These are phyloP conservation scores for Vanrija sp. DNA, from an alignment of 1,284 basidiomycete genomes.

Conservation along the genomic window DNA sequence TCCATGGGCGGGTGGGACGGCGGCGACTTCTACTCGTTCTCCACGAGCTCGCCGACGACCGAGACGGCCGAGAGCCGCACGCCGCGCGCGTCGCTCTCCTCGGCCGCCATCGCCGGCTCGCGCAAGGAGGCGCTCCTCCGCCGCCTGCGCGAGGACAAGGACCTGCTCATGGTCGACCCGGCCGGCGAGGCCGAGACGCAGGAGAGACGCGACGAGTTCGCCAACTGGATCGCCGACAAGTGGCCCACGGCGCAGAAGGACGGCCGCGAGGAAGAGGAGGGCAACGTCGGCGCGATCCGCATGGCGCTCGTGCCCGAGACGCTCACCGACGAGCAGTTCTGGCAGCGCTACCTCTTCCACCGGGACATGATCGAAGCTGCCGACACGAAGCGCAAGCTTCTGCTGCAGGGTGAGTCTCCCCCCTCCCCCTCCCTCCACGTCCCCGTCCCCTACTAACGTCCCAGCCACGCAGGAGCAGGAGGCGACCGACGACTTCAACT, in stretches of 20 bases:
- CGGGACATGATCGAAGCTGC: slow-evolving; percentile 77
- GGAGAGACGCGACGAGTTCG: slow-evolving; percentile 58
- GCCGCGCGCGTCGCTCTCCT: slow-evolving; percentile 4
- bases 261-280: slow-evolving; percentile 48
- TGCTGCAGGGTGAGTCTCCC: slow-evolving; percentile 64
- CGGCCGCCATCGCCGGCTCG: slow-evolving; percentile 38
- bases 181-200: slow-evolving; percentile 54
- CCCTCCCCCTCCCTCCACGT: neutral
- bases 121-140: slow-evolving; percentile 72
- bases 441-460: neutral
- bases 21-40: slow-evolving; percentile 69
- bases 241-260: slow-evolving; percentile 43
- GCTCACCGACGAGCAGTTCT: slow-evolving; percentile 69
- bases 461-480: slow-evolving; percentile 13
- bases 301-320: slow-evolving; percentile 64
- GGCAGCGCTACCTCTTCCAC: slow-evolving; percentile 89
- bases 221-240: slow-evolving; percentile 60
- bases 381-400: slow-evolving; percentile 71
- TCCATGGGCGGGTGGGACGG: slow-evolving; percentile 67
- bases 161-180: slow-evolving; percentile 72
- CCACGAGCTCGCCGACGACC: slow-evolving; percentile 24
- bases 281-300: slow-evolving; percentile 59
- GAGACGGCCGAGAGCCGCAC: neutral
- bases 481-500: slow-evolving; percentile 44
- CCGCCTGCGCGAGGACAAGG: slow-evolving; percentile 69